A percentile compares a stretch with the other conserved stretches of the same genome.
These are phyloP conservation scores for Chlorella variabilis DNA, from an alignment of 163 green algal species.

Conservation along the genomic window DNA sequence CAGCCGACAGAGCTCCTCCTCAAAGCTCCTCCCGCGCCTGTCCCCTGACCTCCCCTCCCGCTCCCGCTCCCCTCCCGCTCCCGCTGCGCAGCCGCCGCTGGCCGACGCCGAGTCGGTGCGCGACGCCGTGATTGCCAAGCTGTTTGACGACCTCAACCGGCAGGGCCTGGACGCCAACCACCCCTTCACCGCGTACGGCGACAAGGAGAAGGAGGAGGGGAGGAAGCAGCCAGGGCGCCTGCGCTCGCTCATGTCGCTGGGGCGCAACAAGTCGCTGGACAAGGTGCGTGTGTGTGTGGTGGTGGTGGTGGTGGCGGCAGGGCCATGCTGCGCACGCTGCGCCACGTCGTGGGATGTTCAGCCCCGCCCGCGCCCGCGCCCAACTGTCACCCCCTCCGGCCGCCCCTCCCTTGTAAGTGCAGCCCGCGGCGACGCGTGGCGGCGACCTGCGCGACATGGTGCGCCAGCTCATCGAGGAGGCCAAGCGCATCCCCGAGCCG, in stretches of 20 bases:
- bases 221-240: background rate
- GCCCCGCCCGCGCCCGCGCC: too few species aligned
- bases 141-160: constrained; percentile 40
- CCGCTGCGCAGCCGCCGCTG: constrained; percentile 19
- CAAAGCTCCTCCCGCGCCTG: too few species aligned
- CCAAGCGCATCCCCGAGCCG: background rate
- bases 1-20: too few species aligned
- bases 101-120: constrained; percentile 10
- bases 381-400: too few species aligned
- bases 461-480: constrained; percentile 30
- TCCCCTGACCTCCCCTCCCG: too few species aligned
- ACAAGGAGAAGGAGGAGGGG: background rate
- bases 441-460: constrained; percentile 24
- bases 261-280: background rate
- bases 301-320: background rate
- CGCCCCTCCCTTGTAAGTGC: too few species aligned
- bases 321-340: too few species aligned
- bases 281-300: background rate
- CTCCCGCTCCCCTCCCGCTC: too few species aligned
- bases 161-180: constrained; percentile 33
- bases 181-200: constrained; percentile 21
- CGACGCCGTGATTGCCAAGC: constrained; percentile 25
- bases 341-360: too few species aligned
- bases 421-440: background rate
- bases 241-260: constrained; percentile 14